Evolutionary conservation across 2,329 filamentous ascomycete species (phyloP).

Genomic region (Corynespora cassiicola): DNA sequence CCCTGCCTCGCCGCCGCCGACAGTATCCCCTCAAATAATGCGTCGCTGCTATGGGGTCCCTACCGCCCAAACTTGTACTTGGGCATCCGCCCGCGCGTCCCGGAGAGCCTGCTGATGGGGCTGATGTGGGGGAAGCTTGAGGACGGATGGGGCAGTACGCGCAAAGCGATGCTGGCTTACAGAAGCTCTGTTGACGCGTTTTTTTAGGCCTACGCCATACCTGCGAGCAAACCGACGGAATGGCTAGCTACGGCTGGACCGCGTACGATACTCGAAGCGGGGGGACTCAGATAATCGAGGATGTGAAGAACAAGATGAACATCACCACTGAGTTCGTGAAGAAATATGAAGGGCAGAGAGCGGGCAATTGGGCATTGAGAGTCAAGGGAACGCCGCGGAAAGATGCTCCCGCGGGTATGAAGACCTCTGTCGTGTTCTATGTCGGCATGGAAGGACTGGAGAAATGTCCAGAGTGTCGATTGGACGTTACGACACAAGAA

Average conservation of each 20-base stretch:
- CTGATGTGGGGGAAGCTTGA: conserved; percentile 90
- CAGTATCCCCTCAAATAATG: conserved; percentile 58
- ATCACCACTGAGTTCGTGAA: conserved; percentile 93
- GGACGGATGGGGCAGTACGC: conserved; percentile 64
- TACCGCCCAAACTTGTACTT: conserved; percentile 95
- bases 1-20: conserved; percentile 17
- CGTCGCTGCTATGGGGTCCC: conserved; percentile 92
- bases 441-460: conserved; percentile 77
- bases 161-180: background rate
- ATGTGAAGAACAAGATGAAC: conserved; percentile 83
- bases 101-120: conserved; percentile 79
- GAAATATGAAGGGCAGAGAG: conserved; percentile 80
- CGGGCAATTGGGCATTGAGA: conserved; percentile 87
- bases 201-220: conserved; percentile 75
- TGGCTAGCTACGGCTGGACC: conserved; percentile 96
- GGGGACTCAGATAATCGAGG: conserved; percentile 86
- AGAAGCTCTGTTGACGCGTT: conserved; percentile 15
- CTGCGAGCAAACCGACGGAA: conserved; percentile 90
- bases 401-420: conserved; percentile 68
- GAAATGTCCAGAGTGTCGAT: conserved; percentile 45
- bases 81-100: conserved; percentile 80
- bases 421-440: conserved; percentile 82
- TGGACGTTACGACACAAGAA: conserved; percentile 65
- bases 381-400: conserved; percentile 79
- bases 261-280: conserved; percentile 88